A percentile compares a stretch with the other conserved stretches of the same genome.
These are phyloP conservation scores for Colletotrichum kahawae DNA, from an alignment of 2,329 filamentous ascomycete genomes.

Conservation along the genomic window DNA sequence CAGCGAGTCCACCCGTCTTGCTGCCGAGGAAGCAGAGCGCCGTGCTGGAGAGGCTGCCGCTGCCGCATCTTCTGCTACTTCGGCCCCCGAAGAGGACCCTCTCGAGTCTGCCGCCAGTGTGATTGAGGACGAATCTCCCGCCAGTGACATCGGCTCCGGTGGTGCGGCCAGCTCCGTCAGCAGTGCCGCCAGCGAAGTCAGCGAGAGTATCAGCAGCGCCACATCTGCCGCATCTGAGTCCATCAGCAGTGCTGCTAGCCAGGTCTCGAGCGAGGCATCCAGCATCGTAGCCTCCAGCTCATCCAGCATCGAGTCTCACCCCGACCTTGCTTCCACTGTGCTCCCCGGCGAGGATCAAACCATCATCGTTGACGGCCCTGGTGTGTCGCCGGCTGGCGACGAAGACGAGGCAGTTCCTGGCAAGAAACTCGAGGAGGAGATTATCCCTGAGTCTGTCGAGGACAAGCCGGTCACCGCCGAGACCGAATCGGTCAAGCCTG, in stretches of 20 bases:
- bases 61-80: constrained; percentile 19
- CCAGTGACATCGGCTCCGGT: neutral
- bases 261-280: constrained; percentile 25
- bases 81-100: constrained; percentile 20
- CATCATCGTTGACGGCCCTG: constrained; percentile 22
- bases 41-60: constrained; percentile 32
- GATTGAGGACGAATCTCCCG: constrained; percentile 21
- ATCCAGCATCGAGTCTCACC: neutral
- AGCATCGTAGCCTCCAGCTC: neutral
- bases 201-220: constrained; percentile 12
- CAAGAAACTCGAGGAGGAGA: constrained; percentile 27
- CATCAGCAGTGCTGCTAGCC: constrained; percentile 23
- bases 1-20: constrained; percentile 65
- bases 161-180: neutral
- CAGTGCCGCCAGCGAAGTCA: neutral
- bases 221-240: constrained; percentile 27
- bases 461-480: constrained; percentile 32
- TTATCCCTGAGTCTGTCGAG: constrained; percentile 26
- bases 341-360: constrained; percentile 20
- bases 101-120: constrained; percentile 20
- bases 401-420: constrained; percentile 19
- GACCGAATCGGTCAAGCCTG: constrained; percentile 46
- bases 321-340: constrained; percentile 21
- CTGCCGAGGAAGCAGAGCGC: constrained; percentile 51
- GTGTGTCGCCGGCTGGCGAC: constrained; percentile 24